These are phyloP conservation scores for Cryptosporidium ubiquitum DNA, from an alignment of 169 alveolate genomes.

Conservation along the genomic window DNA sequence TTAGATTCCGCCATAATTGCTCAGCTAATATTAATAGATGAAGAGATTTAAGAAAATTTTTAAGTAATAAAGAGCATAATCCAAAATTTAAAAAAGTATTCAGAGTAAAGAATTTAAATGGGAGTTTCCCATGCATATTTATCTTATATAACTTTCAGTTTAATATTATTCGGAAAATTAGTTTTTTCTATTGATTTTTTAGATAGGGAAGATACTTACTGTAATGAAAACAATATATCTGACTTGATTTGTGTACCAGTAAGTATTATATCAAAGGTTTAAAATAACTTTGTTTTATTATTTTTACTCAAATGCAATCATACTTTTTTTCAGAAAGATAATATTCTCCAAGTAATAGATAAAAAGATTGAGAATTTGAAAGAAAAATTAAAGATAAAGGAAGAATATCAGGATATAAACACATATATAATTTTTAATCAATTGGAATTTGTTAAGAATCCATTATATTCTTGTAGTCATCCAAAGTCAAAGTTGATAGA, in stretches of 20 bases:
- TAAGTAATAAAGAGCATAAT: neutral
- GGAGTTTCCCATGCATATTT: neutral
- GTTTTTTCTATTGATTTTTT: constrained; percentile 18
- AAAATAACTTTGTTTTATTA: neutral
- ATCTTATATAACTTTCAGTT: neutral
- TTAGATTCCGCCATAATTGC: neutral
- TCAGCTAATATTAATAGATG: neutral
- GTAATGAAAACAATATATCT: constrained; percentile 30
- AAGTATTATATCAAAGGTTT: neutral
- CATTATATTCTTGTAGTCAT: constrained; percentile 37
- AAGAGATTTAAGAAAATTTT: no score
- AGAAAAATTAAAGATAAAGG: neutral
- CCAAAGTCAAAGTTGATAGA: constrained; percentile 32
- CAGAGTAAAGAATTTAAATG: neutral
- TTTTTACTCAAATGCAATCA: neutral
- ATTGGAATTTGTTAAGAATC: constrained; percentile 26
- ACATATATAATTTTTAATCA: neutral
- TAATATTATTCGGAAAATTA: neutral
- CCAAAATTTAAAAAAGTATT: neutral
- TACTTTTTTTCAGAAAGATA: neutral
- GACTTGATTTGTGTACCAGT: constrained; percentile 67
- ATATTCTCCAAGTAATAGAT: neutral
- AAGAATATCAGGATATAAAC: neutral
- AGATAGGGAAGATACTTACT: constrained; percentile 43
- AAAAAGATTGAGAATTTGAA: neutral